Evolutionary conservation across 129 eudicot species (phyloP), one percentile per base, ranked within the genome.

Genomic region (Pseudognaphalium luteoalbum): DNA sequence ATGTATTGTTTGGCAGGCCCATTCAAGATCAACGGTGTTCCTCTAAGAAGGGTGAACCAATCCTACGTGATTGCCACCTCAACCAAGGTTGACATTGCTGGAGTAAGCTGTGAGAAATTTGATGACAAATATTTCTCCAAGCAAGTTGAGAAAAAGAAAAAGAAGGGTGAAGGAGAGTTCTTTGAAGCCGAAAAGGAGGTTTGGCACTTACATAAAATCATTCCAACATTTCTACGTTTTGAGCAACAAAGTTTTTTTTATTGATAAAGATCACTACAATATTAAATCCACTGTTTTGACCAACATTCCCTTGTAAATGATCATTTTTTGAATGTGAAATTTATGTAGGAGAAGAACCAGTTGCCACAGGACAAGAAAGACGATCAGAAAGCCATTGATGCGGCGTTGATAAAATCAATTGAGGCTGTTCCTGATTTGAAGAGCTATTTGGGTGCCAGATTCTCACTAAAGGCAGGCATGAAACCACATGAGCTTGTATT

Each of bases 1-100:
- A 2, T 19, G 62, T 20, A 57, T 62, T 16, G 20, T 29, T 2
- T 32, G 32, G 28, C 54, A 90, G 96, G 96, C 10, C 96, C 96
- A 0, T 90, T 79, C 71, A 87, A 86, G 84, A 73, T 90, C 54
- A 90, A 90, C 52, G 96, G 96, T 63, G 91, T 87, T 17, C 96
- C 96, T n/a, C 67, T 90, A 61, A 90, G 96, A 75, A 87, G 96
- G 33, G 92, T 87, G 42, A 90, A 90, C 69, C 93, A 85, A 62
- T 68, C 96, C 12, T 90, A 87, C 58, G 91, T 88, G 32, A 86
- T 90, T 75, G 93, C 86, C 20, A 89, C 91, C 30, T 87, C 89
- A 30, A 85, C 93, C 41, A 86, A 88, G 81, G 88, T 88, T 17
- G 90, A 88, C 76, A 71, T 86, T 7, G 30, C 86, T 20, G 91